Conservation (phyloP, 2,329 filamentous ascomycete genomes). For the Chaetomiaceae sp. region DNA sequence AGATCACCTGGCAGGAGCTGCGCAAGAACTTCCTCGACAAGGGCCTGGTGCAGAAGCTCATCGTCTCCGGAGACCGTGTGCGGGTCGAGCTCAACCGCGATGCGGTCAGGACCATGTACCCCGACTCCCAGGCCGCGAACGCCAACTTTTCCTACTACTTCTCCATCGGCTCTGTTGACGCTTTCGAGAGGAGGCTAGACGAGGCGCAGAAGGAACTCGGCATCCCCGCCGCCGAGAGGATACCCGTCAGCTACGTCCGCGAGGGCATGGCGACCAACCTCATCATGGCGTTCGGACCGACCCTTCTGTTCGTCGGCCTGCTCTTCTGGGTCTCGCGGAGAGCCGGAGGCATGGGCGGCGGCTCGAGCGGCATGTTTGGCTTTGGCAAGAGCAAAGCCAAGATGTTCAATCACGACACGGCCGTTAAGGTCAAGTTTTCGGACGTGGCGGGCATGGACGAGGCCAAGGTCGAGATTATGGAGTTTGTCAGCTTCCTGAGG, state of each 20-base stretch:
- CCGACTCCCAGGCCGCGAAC: constrained; percentile 66
- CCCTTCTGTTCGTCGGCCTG: constrained; percentile 76
- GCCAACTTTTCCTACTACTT: constrained; percentile 83
- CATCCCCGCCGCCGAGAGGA: constrained; percentile 82
- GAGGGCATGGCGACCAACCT: constrained; percentile 73
- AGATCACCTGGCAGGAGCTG: constrained; percentile 98
- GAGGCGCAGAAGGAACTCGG: constrained; percentile 81
- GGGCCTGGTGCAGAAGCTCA: constrained; percentile 88
- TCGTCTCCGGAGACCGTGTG: constrained; percentile 73
- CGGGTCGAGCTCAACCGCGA: constrained; percentile 72
- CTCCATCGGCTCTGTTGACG: constrained; percentile 89
- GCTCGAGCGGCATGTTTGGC: constrained; percentile 78
- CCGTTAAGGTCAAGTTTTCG: constrained; percentile 93
- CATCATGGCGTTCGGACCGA: constrained; percentile 76
- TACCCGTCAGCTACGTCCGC: constrained; percentile 82
- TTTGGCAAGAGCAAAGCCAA: constrained; percentile 95
- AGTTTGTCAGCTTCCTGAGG: constrained; percentile 96
- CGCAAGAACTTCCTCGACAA: constrained; percentile 90
- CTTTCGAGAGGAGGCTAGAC: constrained; percentile 85
- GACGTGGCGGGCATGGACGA: constrained; percentile 98
- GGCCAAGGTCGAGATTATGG: constrained; percentile 97
- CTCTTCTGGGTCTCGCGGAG: constrained; percentile 76
- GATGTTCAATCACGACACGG: constrained; percentile 94
- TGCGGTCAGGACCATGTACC: constrained; percentile 66
- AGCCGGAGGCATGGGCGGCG: constrained; percentile 63